Evolutionary conservation across 169 alveolate species (phyloP).

Genomic region (Amoebophrya sp.): DNA sequence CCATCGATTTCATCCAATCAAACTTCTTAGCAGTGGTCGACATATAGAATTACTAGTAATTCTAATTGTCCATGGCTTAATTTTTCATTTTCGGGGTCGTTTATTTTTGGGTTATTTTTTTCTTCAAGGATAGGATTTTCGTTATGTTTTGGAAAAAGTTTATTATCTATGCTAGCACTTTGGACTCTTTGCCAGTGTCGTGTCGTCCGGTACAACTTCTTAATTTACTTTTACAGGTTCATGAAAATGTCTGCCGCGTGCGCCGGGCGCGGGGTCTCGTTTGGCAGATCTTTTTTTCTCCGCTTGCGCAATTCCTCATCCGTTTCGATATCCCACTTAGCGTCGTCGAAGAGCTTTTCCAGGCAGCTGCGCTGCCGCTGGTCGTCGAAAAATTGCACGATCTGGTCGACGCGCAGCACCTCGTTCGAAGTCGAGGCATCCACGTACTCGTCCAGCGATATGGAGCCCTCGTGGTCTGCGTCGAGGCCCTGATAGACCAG

Average conservation of each 20-base stretch:
- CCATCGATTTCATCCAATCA: no score
- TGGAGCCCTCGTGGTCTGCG: not conserved
- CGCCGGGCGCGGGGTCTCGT: not conserved
- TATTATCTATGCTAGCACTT: no score
- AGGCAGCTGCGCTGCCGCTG: not conserved
- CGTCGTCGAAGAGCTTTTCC: not conserved
- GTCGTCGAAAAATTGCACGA: not conserved
- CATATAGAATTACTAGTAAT: no score
- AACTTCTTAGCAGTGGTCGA: no score
- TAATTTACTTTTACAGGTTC: slow-evolving; percentile 8
- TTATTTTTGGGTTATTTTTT: no score
- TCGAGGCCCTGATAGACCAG: not conserved
- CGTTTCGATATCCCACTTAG: not conserved
- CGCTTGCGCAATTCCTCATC: not conserved
- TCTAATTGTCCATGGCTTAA: no score
- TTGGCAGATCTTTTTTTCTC: not conserved
- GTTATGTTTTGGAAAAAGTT: no score
- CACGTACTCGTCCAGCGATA: not conserved
- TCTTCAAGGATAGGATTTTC: no score
- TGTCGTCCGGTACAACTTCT: no score
- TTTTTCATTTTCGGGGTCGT: no score
- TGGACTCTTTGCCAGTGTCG: no score
- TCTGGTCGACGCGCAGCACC: slow-evolving; percentile 11
- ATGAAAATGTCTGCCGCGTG: slow-evolving; percentile 22
- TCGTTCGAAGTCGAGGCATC: not conserved